phyloP scores from a whole-genome alignment of 805 yeast species.

The Saccharomycopsis capsularis region DNA sequence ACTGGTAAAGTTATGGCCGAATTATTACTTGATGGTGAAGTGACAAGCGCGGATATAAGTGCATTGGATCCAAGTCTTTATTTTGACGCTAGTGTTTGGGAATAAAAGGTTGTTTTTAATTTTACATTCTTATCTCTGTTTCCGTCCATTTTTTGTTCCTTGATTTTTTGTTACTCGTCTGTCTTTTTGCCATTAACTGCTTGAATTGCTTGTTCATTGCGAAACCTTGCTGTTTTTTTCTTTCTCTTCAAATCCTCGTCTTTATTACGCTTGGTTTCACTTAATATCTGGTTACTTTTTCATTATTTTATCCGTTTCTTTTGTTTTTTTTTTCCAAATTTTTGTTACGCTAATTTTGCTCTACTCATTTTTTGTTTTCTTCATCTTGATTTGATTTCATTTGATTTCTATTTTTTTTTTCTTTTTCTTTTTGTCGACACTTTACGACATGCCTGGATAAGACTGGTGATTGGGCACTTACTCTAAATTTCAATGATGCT shows the following conservation, averaged over 20 bases:
- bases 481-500: too few species aligned
- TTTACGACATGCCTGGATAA: too few species aligned
- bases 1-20: constrained; percentile 94
- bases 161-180: neutral
- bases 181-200: neutral
- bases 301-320: too few species aligned
- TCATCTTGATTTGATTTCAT: too few species aligned
- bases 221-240: neutral
- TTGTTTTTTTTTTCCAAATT: too few species aligned
- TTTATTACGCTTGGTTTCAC: too few species aligned
- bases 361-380: too few species aligned
- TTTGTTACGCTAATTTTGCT: too few species aligned
- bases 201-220: neutral
- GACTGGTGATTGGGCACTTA: too few species aligned
- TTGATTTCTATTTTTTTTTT: too few species aligned
- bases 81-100: constrained; percentile 59
- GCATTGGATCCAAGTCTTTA: constrained; percentile 81
- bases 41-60: constrained; percentile 66
- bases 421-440: too few species aligned
- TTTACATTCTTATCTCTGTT: neutral
- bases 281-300: too few species aligned
- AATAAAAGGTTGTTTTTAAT: neutral
- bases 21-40: constrained; percentile 74
- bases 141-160: neutral
- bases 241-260: neutral